Evolutionary conservation across 108 stramenopile genomes (phyloP), one percentile per base, ranked within the genome.

Genomic region (Mayamaea pseudoterrestris): DNA sequence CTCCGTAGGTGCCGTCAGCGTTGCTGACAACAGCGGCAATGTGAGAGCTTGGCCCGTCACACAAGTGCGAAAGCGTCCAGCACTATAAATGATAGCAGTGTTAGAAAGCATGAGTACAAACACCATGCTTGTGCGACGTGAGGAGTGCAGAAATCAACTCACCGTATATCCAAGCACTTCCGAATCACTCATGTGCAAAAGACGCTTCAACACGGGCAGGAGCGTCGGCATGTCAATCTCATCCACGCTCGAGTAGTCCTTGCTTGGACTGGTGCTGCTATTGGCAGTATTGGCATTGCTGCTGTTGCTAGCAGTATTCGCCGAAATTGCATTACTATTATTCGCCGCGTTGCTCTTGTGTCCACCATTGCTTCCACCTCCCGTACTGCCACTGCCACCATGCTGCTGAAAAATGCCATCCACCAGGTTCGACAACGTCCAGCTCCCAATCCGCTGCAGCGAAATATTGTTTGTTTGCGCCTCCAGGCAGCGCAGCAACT

Each of bases 161-260:
- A n/a, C n/a, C n/a, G 94, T 86, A 58, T 90, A 90, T 39, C 86
- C 85, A 41, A 97, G 61, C 20, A 93, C 80, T 61, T 95, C 94
- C 28, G 83, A 51, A 69, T 97, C 96, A 1, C 68, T 68, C 48
- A 68, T 66, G 25, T 74, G 65, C 41, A 97, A 57, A 60, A 97
- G 61, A 43, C 80, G 69, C 36, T 61, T 41, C 45, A 97, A 51
- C 22, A 84, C 86, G n/a, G 85, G 83, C 28, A 95, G 65, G 45
- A 94, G 55, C 0, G 57, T 53, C 12, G 47, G 42, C 51, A 96
- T 70, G 42, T 93, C 90, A 56, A 93, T 81, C 44, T 83, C 84
- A 50, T 83, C 79, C 18, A 54, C 57, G 24, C 67, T 70, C 1
- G 65, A 68, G 43, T 66, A 65, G n/a, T 69, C 80, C 29, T 60